Evolutionary conservation across 1,139 yeast species (phyloP).

Genomic region (Debaryomyces singareniensis): DNA sequence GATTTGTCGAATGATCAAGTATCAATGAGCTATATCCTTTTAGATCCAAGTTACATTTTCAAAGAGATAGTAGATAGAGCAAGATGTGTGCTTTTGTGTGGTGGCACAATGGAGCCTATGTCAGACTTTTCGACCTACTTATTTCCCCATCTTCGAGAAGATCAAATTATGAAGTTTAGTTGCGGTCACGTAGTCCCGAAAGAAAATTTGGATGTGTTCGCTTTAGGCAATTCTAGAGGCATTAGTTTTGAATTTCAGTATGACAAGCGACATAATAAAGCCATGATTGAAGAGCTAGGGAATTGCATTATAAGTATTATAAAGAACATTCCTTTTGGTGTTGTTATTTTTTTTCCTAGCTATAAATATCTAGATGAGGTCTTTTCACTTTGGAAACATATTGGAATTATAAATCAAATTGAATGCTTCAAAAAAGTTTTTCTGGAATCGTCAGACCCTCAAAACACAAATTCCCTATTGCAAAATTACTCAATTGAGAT

Average conservation of each 20-base stretch:
- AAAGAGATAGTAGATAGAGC: slow-evolving; percentile 60
- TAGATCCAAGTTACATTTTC: slow-evolving; percentile 77
- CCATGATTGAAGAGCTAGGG: slow-evolving; percentile 51
- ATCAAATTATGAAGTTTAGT: slow-evolving; percentile 47
- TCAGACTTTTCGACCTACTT: slow-evolving; percentile 59
- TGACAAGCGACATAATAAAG: slow-evolving; percentile 45
- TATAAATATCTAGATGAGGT: slow-evolving; percentile 61
- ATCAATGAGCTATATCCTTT: slow-evolving; percentile 59
- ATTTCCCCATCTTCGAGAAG: slow-evolving; percentile 48
- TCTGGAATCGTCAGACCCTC: slow-evolving; percentile 46
- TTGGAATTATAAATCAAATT: slow-evolving; percentile 26
- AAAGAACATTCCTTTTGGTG: slow-evolving; percentile 59
- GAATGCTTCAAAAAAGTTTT: slow-evolving; percentile 39
- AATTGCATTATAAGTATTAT: slow-evolving; percentile 36
- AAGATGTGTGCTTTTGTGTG: slow-evolving; percentile 74
- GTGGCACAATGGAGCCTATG: slow-evolving; percentile 96
- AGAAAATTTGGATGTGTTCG: slow-evolving; percentile 56
- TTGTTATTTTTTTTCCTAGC: slow-evolving; percentile 82
- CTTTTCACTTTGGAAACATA: slow-evolving; percentile 43
- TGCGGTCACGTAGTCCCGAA: slow-evolving; percentile 86
- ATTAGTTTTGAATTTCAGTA: slow-evolving; percentile 60
- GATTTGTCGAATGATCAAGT: slow-evolving; percentile 27
- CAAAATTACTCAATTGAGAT: slow-evolving; percentile 41
- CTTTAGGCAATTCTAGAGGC: slow-evolving; percentile 27
- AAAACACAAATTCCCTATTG: slow-evolving; percentile 27